Base-by-base conservation (phyloP, 805 yeast genomes). In the Kuraishia hungarica region DNA sequence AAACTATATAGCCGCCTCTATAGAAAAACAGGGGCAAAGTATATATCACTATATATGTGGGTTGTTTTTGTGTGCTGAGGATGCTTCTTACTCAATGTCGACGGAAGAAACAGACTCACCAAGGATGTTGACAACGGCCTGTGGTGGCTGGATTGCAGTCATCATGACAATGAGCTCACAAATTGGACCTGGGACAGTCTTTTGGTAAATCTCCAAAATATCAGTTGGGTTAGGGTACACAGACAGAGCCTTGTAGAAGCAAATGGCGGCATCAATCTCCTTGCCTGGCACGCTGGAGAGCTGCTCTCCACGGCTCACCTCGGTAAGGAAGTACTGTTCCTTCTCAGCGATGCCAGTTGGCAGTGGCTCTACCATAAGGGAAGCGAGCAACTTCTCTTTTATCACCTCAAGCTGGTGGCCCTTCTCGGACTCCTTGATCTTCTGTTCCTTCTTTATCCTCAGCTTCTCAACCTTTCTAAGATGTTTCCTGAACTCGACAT, bases 191-290 rank as follows among this genome's bases (percentile, higher is more conserved):
- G 94, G 92, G 60, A 93, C 83, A 54, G 92, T 80, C 76, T 87
- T 87, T 76, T 93, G 97, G 74, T 89, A 93, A 64, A 93, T 84
- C 53, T 86, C 87, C 68, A 94, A 79, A 63, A 94, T 82, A 65
- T 90, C 97, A 55, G 96, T 86, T 57, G 99, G 99, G 71, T 87
- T 86, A 58, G 99, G 98, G 72, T 92, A 93, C 53, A 91, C 92
- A 48, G 89, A 82, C 67, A 94, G 78, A 15, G 97, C 98, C 72
- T 89, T 88, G 81, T 94, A 94, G 80, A 91, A 94, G 61, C 86
- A 81, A 62, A 92, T 77, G 46, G 99, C 98, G 50, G 97, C 86
- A 57, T 86, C 89, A 60, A 87, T 72, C 69, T 87, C 89, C 61
- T 81, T 79, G 60, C 84, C 86, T 58, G 87, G 84, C 39, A 74